Evolutionary conservation across 2,329 filamentous ascomycete genomes (phyloP).

Genomic region (Pseudogymnoascus sp.): DNA sequence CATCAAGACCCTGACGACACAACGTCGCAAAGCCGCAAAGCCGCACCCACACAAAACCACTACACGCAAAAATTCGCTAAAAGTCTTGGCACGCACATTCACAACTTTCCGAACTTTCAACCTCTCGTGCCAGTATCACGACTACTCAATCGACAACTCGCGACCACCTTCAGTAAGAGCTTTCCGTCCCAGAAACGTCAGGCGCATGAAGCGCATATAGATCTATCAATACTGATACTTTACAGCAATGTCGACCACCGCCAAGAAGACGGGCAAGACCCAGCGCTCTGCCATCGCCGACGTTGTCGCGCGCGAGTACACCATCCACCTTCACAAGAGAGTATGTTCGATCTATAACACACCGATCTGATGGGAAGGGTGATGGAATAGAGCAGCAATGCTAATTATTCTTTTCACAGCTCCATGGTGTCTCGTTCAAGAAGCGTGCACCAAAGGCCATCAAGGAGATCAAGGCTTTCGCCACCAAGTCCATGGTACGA

Average conservation of each 20-base stretch:
- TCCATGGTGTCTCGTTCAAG: constrained; percentile 98
- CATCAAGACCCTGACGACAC: constrained; percentile 2
- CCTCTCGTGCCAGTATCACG: constrained; percentile 12
- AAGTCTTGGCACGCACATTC: constrained; percentile 11
- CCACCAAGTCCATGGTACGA: constrained; percentile 90
- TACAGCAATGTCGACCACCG: constrained; percentile 59
- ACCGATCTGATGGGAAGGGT: constrained; percentile 31
- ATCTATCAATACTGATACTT: constrained; percentile 14
- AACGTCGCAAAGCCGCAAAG: background rate
- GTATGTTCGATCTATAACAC: constrained; percentile 51
- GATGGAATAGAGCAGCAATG: constrained; percentile 14
- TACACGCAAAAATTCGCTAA: background rate
- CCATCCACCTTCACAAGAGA: constrained; percentile 99
- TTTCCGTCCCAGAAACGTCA: background rate
- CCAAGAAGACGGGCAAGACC: constrained; percentile 61
- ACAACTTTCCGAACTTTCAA: constrained; percentile 19
- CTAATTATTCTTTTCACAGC: constrained; percentile 56
- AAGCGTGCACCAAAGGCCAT: constrained; percentile 97
- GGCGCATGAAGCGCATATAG: background rate
- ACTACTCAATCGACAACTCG: constrained; percentile 21
- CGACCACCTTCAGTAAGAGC: constrained; percentile 24
- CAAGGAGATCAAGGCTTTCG: constrained; percentile 99
- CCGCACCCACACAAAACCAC: background rate
- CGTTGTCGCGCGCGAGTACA: constrained; percentile 99
- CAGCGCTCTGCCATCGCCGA: constrained; percentile 93